These are phyloP conservation scores for Hypoxylon sp. DNA, from an alignment of 2,329 filamentous ascomycete species.

Conservation along the genomic window DNA sequence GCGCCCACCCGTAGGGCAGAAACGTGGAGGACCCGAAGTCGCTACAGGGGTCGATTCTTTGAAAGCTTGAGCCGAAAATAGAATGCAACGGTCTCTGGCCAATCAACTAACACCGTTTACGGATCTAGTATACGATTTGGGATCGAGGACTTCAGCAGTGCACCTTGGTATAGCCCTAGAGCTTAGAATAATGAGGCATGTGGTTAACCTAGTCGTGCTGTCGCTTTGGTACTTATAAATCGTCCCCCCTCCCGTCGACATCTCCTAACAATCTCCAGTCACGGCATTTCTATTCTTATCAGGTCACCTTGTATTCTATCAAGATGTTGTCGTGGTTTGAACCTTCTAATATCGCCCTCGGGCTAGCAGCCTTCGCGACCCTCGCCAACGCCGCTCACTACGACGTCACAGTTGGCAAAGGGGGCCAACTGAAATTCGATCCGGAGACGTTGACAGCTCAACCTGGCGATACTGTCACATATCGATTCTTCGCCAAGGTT, in stretches of 20 bases:
- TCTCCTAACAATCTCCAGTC: not conserved
- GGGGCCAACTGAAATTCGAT: conserved; percentile 56
- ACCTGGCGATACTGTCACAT: conserved; percentile 59
- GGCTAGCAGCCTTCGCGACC: conserved; percentile 48
- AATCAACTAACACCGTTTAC: conserved; percentile 35
- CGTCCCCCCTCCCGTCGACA: not conserved
- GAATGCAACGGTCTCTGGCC: conserved; percentile 20
- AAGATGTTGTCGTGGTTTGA: conserved; percentile 45
- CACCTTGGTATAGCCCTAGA: not conserved
- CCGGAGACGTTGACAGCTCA: conserved; percentile 56
- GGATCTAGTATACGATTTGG: not conserved
- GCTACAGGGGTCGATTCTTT: conserved; percentile 1
- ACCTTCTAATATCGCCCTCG: conserved; percentile 46
- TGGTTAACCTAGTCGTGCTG: not conserved
- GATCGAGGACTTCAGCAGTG: not conserved
- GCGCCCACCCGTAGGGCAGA: conserved; percentile 12
- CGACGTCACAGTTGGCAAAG: conserved; percentile 58
- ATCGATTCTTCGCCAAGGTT: conserved; percentile 59
- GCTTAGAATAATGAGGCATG: conserved; percentile 9
- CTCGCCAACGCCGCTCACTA: conserved; percentile 52
- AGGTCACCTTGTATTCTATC: conserved; percentile 17
- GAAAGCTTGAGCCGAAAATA: conserved; percentile 25
- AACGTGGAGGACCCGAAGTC: conserved; percentile 5
- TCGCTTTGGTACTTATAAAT: conserved; percentile 20
- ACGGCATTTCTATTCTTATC: conserved; percentile 4